Conservation (phyloP, 2,329 filamentous ascomycete genomes). For the Penicillium carneum region DNA sequence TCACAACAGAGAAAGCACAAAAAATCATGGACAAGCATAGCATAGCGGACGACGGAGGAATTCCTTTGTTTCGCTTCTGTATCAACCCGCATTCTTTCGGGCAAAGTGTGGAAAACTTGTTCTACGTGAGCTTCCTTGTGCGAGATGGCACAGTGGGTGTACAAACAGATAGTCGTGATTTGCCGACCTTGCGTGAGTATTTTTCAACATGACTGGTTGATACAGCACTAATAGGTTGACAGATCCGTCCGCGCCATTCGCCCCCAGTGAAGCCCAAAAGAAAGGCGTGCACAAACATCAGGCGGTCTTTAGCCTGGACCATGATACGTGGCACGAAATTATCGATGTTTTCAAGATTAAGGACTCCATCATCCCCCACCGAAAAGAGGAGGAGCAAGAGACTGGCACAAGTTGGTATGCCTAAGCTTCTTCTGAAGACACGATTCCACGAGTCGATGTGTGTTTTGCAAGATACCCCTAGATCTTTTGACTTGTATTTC, state of each 20-base stretch:
- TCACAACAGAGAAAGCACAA: constrained; percentile 49
- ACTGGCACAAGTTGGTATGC: constrained; percentile 71
- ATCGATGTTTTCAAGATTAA: constrained; percentile 77
- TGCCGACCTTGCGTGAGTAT: constrained; percentile 80
- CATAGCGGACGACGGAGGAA: constrained; percentile 71
- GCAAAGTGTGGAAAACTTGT: constrained; percentile 94
- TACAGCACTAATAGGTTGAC: constrained; percentile 32
- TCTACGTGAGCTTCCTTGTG: constrained; percentile 94
- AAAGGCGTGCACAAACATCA: constrained; percentile 75
- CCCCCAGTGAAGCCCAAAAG: constrained; percentile 57
- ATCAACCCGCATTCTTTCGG: constrained; percentile 90
- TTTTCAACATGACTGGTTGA: background rate
- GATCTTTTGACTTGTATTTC: constrained; percentile 5
- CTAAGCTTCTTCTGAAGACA: constrained; percentile 41
- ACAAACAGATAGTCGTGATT: constrained; percentile 72
- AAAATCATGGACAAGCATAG: constrained; percentile 70
- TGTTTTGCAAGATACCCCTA: constrained; percentile 29
- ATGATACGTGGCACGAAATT: constrained; percentile 79
- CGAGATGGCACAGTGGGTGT: constrained; percentile 81
- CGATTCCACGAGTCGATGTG: constrained; percentile 12
- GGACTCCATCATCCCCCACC: constrained; percentile 84
- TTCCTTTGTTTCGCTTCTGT: constrained; percentile 84
- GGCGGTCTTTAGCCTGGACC: constrained; percentile 86
- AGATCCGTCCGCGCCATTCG: constrained; percentile 56
- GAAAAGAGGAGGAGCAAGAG: constrained; percentile 65